Conservation (phyloP, 1,284 basidiomycete species). For the Microbotryum violaceum region DNA sequence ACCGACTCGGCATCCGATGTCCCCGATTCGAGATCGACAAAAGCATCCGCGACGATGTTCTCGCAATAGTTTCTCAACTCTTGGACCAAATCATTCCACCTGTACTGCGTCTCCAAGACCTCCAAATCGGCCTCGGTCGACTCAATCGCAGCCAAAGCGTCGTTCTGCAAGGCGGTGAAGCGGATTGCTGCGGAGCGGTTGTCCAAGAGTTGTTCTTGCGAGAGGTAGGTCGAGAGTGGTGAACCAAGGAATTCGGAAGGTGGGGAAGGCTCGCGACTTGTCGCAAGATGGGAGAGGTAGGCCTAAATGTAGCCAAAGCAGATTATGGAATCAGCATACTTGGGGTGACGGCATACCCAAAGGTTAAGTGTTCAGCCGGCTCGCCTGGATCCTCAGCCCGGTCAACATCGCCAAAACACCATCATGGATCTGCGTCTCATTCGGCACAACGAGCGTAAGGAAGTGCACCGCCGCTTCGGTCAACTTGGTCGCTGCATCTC, state of each 20-base stretch:
- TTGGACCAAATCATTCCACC: constrained; percentile 2
- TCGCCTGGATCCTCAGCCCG: constrained; percentile 18
- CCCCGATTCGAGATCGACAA: background rate
- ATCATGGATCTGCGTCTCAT: constrained; percentile 5
- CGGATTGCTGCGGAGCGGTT: background rate
- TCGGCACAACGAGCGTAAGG: background rate
- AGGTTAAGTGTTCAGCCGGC: background rate
- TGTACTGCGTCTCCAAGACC: constrained; percentile 7
- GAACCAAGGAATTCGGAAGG: background rate
- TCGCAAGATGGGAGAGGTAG: constrained; percentile 6
- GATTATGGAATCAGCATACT: no score
- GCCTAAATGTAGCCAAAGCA: background rate
- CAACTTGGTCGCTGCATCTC: no score
- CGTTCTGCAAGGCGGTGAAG: background rate
- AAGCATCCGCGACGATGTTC: background rate
- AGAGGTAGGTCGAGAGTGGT: background rate
- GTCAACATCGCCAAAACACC: constrained; percentile 4
- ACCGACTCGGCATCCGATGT: background rate
- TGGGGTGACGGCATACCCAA: no score
- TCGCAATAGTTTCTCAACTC: constrained; percentile 3
- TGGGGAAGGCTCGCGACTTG: background rate
- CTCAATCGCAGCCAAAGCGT: background rate
- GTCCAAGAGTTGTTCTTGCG: background rate
- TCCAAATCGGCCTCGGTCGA: constrained; percentile 1
- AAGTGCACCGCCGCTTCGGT: no score